These are phyloP conservation scores for Phytophthora hibernalis DNA, from an alignment of 352 stramenopile genomes.

Conservation along the genomic window DNA sequence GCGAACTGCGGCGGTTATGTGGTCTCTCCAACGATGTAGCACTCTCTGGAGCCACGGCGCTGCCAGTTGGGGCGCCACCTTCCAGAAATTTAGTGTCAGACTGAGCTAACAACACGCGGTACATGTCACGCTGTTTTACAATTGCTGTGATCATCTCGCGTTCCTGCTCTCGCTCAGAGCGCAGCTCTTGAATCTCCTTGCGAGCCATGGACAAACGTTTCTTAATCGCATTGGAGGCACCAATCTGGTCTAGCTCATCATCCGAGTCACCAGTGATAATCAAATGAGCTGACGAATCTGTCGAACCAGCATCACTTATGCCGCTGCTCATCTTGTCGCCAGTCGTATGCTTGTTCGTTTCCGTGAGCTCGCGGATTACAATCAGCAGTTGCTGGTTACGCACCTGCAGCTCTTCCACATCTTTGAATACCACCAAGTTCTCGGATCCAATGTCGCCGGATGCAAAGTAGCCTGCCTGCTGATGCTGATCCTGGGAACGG, in stretches of 20 bases:
- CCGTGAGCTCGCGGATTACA: conserved; percentile 78
- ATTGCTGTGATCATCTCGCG: conserved; percentile 93
- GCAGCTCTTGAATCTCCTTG: conserved; percentile 86
- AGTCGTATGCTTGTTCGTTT: conserved; percentile 45
- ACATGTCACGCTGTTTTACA: conserved; percentile 97
- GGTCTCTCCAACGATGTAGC: conserved; percentile 15
- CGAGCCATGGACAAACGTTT: conserved; percentile 65
- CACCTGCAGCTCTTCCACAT: conserved; percentile 90
- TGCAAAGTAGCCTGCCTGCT: conserved; percentile 20
- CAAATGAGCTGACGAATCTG: conserved; percentile 43
- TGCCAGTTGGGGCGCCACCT: conserved; percentile 13
- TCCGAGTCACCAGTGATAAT: conserved; percentile 74
- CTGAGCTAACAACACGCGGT: conserved; percentile 92
- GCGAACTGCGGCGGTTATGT: conserved; percentile 35
- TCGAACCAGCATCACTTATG: conserved; percentile 27
- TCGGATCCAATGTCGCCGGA: conserved; percentile 56
- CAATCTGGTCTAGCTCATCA: conserved; percentile 52
- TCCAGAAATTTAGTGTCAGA: conserved; percentile 82
- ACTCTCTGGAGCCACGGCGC: conserved; percentile 9
- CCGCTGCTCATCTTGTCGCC: conserved; percentile 18
- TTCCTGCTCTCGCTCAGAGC: conserved; percentile 73
- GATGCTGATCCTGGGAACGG: conserved; percentile 66
- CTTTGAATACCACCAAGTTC: conserved; percentile 87
- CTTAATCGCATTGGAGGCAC: conserved; percentile 45
- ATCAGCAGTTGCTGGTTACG: conserved; percentile 93